Evolutionary conservation across 257 asterid genomes (phyloP).

Genomic region (Gynochthodes officinalis): DNA sequence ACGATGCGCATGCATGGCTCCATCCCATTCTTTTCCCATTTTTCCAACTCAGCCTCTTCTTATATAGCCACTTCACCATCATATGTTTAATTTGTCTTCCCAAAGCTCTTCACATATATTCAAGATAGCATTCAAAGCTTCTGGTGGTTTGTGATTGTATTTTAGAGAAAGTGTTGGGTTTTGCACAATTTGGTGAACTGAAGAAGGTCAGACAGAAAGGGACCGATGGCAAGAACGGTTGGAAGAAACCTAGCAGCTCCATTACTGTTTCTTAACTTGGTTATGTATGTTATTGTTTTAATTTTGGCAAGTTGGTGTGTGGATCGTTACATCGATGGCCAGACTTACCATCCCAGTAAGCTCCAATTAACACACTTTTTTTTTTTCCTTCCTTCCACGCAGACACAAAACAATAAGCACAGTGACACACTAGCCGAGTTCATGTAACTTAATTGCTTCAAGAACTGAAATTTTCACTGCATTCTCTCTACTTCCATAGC

Average conservation of each 20-base stretch:
- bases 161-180: too few species aligned
- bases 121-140: too few species aligned
- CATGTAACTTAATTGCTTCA: too few species aligned
- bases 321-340: conserved; percentile 69
- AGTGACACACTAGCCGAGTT: too few species aligned
- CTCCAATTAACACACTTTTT: neutral
- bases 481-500: too few species aligned
- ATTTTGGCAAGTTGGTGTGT: conserved; percentile 94
- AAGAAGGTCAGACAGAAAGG: neutral
- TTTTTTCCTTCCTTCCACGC: neutral
- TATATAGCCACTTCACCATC: conserved; percentile 5
- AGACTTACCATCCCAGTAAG: conserved; percentile 78
- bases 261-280: conserved; percentile 62
- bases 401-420: neutral
- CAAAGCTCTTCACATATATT: neutral
- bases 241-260: conserved; percentile 80
- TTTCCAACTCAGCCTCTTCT: neutral
- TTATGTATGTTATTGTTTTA: conserved; percentile 64
- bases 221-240: conserved; percentile 63
- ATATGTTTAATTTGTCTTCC: neutral
- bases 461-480: too few species aligned
- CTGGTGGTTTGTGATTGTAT: too few species aligned
- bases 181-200: neutral
- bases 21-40: neutral
- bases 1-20: neutral